Evolutionary conservation across 768 basidiomycete genomes (phyloP).

Genomic region (Pleurotus cornucopiae): DNA sequence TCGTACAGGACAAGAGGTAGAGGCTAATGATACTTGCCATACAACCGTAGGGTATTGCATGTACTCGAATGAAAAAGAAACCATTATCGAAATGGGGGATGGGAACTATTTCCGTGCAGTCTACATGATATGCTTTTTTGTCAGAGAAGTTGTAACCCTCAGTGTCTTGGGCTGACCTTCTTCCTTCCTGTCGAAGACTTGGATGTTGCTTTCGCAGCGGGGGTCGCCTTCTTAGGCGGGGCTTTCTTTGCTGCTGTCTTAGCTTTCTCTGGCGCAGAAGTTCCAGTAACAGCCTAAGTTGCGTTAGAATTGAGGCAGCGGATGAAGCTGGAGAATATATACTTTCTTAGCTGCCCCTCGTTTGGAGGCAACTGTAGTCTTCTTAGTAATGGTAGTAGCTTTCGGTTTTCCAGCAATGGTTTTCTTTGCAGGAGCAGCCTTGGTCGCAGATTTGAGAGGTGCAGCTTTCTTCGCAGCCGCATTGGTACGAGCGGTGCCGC

Average conservation of each 20-base stretch:
- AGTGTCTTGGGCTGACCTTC: background rate
- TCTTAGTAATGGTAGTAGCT: conserved; percentile 27
- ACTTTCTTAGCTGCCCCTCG: conserved; percentile 39
- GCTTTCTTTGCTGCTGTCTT: conserved; percentile 36
- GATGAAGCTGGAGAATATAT: background rate
- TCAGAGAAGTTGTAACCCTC: too few relatives aligned
- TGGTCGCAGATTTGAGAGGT: conserved; percentile 23
- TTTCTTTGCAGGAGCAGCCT: conserved; percentile 26
- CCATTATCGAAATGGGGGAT: too few relatives aligned
- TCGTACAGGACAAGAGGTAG: too few relatives aligned
- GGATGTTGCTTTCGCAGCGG: conserved; percentile 19
- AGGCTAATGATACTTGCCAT: too few relatives aligned
- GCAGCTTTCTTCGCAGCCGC: conserved; percentile 21
- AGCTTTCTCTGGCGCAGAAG: conserved; percentile 36
- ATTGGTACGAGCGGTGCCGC: conserved; percentile 18
- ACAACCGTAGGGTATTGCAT: too few relatives aligned
- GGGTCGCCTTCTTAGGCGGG: conserved; percentile 29
- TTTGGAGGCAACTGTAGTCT: conserved; percentile 30
- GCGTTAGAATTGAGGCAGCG: background rate
- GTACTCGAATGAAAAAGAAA: too few relatives aligned
- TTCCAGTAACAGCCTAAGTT: conserved; percentile 34
- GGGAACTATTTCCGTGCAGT: too few relatives aligned
- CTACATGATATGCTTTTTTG: too few relatives aligned
- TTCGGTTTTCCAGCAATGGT: conserved; percentile 32
- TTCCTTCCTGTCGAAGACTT: conserved; percentile 13